phyloP scores from a whole-genome alignment of 2,329 filamentous ascomycete species.

The Hypoxylon sp. region DNA sequence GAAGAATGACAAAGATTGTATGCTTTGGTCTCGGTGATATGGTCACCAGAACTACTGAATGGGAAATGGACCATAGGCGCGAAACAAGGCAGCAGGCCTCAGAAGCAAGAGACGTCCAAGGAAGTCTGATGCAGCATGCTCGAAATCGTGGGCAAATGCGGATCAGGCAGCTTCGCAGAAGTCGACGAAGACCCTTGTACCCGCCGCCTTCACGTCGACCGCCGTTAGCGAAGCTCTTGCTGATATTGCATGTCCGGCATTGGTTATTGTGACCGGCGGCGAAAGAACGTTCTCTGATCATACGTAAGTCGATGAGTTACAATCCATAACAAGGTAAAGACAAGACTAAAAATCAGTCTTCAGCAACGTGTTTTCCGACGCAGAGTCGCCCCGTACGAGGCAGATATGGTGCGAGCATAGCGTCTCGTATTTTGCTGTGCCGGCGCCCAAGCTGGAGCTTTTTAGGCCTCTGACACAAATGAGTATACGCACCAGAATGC shows the following conservation, averaged over 20 bases:
- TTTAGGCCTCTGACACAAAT: conserved; percentile 10
- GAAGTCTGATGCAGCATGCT: conserved; percentile 38
- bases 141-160: conserved; percentile 37
- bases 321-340: conserved; percentile 20
- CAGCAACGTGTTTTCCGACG: conserved; percentile 31
- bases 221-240: conserved; percentile 50
- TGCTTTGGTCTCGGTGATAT: conserved; percentile 42
- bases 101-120: conserved; percentile 19
- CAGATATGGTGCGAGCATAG: conserved; percentile 38
- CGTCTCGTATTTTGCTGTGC: conserved; percentile 9
- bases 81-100: conserved; percentile 17
- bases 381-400: conserved; percentile 37
- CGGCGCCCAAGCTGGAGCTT: conserved; percentile 5
- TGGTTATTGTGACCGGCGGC: conserved; percentile 14
- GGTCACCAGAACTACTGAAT: conserved; percentile 30
- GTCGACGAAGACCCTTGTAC: conserved; percentile 50
- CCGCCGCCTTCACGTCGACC: conserved; percentile 46
- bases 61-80: conserved; percentile 31
- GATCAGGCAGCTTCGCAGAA: conserved; percentile 47
- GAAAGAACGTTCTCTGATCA: conserved; percentile 5
- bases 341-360: conserved; percentile 1
- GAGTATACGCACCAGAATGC: conserved; percentile 14
- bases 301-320: conserved; percentile 4
- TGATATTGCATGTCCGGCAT: conserved; percentile 48
- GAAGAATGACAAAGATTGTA: conserved; percentile 37